Conservation (phyloP, 2,329 filamentous ascomycete species). For the Cytospora piceae region DNA sequence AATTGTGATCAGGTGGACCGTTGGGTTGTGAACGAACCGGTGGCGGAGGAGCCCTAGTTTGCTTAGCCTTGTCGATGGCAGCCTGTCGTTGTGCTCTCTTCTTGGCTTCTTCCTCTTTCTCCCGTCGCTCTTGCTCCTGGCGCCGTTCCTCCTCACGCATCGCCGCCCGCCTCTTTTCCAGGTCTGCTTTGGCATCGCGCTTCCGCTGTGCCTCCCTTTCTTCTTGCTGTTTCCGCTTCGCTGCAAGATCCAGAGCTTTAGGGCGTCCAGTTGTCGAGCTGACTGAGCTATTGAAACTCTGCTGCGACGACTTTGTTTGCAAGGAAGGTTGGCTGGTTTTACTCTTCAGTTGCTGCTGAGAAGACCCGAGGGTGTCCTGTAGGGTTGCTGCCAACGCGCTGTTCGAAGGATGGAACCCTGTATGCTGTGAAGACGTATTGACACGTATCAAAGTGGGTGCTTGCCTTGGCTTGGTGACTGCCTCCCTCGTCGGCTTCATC, state of each 20-base stretch:
- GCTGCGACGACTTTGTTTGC: constrained; percentile 58
- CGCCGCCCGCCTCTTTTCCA: constrained; percentile 75
- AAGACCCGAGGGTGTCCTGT: constrained; percentile 56
- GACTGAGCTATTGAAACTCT: constrained; percentile 67
- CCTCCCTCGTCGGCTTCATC: constrained; percentile 65
- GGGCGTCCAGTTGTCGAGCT: constrained; percentile 64
- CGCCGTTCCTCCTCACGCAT: constrained; percentile 68
- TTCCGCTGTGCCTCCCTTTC: constrained; percentile 79
- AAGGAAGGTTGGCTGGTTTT: constrained; percentile 71
- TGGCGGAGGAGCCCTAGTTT: constrained; percentile 65
- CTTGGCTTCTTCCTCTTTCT: constrained; percentile 66
- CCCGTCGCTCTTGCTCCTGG: constrained; percentile 63
- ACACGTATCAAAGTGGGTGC: constrained; percentile 74
- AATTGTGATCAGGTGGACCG: constrained; percentile 51
- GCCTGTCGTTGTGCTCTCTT: constrained; percentile 68
- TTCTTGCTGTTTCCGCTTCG: constrained; percentile 83
- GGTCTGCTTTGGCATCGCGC: constrained; percentile 78
- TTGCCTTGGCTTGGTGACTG: constrained; percentile 62
- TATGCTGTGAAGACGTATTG: constrained; percentile 66
- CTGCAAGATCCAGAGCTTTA: constrained; percentile 74
- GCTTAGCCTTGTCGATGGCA: constrained; percentile 66
- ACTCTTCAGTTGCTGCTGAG: constrained; percentile 54
- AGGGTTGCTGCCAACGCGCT: constrained; percentile 60
- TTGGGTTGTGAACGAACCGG: constrained; percentile 59
- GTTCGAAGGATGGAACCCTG: constrained; percentile 63